These are phyloP conservation scores for Alternaria arborescens DNA, from an alignment of 2,329 filamentous ascomycete species.

Conservation along the genomic window DNA sequence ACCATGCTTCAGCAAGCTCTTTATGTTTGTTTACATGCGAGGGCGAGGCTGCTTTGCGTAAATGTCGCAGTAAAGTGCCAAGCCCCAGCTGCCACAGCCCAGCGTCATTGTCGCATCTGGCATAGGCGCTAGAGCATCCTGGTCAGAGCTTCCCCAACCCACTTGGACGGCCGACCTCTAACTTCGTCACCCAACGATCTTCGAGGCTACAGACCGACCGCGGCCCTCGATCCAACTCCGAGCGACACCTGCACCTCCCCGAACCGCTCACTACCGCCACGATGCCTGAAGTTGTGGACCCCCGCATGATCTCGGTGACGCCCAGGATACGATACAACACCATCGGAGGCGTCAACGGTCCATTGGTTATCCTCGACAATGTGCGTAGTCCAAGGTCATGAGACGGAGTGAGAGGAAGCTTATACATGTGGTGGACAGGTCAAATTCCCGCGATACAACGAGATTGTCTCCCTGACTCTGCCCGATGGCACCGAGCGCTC, in stretches of 20 bases:
- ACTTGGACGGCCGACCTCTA: slow-evolving; percentile 34
- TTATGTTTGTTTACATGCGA: neutral
- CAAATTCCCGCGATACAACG: slow-evolving; percentile 97
- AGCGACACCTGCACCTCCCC: slow-evolving; percentile 27
- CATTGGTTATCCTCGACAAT: slow-evolving; percentile 96
- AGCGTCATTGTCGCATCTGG: slow-evolving; percentile 18
- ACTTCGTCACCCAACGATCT: slow-evolving; percentile 33
- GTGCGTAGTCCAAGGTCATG: slow-evolving; percentile 61
- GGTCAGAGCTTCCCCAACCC: slow-evolving; percentile 39
- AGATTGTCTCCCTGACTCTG: slow-evolving; percentile 95
- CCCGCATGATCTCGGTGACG: slow-evolving; percentile 66
- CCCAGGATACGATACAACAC: slow-evolving; percentile 94
- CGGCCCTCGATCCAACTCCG: slow-evolving; percentile 25
- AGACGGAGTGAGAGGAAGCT: slow-evolving; percentile 24
- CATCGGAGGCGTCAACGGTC: slow-evolving; percentile 96
- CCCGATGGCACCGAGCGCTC: slow-evolving; percentile 93
- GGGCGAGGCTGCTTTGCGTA: neutral
- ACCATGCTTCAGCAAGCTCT: neutral
- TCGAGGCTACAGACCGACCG: slow-evolving; percentile 28
- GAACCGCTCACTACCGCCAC: slow-evolving; percentile 37
- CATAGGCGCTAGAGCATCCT: slow-evolving; percentile 22
- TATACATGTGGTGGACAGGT: slow-evolving; percentile 65
- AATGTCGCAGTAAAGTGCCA: slow-evolving; percentile 5
- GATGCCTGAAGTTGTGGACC: slow-evolving; percentile 54
- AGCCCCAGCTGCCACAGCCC: slow-evolving; percentile 9